These are phyloP conservation scores for Daldinia grandis DNA, from an alignment of 495 filamentous ascomycete species.

Conservation along the genomic window DNA sequence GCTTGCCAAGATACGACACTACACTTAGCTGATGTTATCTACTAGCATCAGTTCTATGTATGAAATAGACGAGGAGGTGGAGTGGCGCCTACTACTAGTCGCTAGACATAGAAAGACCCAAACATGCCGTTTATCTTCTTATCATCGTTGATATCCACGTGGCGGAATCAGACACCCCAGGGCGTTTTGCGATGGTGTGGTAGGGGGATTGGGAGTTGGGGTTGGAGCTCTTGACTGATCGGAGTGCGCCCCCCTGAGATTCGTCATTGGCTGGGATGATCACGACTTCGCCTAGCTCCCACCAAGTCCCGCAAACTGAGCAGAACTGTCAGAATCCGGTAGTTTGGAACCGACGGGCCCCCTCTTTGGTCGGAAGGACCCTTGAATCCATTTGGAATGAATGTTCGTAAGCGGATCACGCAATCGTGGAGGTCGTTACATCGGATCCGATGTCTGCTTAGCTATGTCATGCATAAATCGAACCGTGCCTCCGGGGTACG, in stretches of 20 bases:
- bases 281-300: constrained; percentile 36
- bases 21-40: constrained; percentile 17
- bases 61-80: constrained; percentile 2
- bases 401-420: constrained; percentile 30
- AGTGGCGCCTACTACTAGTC: not conserved
- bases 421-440: constrained; percentile 35
- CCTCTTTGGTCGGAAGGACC: not conserved
- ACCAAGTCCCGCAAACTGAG: constrained; percentile 2
- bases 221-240: constrained; percentile 28
- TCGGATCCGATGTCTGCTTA: constrained; percentile 25
- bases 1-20: constrained; percentile 13
- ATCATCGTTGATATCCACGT: not conserved
- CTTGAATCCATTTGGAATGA: constrained; percentile 28
- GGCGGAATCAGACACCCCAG: constrained; percentile 1
- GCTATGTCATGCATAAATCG: constrained; percentile 27
- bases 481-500: constrained; percentile 15
- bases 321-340: constrained; percentile 14
- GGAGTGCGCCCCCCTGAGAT: constrained; percentile 25
- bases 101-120: not conserved
- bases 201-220: constrained; percentile 2
- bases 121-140: not conserved
- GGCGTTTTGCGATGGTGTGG: constrained; percentile 13
- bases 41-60: not conserved
- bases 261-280: constrained; percentile 42
- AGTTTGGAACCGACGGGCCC: constrained; percentile 30